Evolutionary conservation across 805 yeast species (phyloP).

Genomic region (Starmerella ratchasimensis): DNA sequence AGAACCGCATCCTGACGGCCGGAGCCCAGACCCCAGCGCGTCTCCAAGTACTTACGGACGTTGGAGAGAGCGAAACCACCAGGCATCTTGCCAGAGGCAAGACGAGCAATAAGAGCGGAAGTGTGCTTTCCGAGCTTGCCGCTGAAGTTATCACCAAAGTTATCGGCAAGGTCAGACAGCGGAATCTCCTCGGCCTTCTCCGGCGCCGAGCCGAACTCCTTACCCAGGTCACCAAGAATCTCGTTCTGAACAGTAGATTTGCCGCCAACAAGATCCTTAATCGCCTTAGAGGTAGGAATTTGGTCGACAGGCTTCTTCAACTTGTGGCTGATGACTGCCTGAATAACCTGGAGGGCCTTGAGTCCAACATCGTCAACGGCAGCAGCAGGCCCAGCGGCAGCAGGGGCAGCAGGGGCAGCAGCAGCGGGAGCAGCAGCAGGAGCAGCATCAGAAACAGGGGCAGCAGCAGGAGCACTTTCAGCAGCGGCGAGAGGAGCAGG

Average conservation of each 20-base stretch:
- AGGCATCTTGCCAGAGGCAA: constrained; percentile 96
- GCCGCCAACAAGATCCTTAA: constrained; percentile 95
- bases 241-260: constrained; percentile 98
- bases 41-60: constrained; percentile 82
- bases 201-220: constrained; percentile 95
- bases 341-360: constrained; percentile 67
- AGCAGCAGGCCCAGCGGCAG: constrained; percentile 68
- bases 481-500: constrained; percentile 25
- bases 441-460: constrained; percentile 42
- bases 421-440: constrained; percentile 46
- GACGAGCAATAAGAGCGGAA: constrained; percentile 71
- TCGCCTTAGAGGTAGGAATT: constrained; percentile 78
- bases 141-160: constrained; percentile 76
- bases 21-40: constrained; percentile 81
- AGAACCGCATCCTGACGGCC: constrained; percentile 92
- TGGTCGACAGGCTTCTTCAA: constrained; percentile 81
- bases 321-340: constrained; percentile 87
- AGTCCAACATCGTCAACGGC: constrained; percentile 83
- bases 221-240: constrained; percentile 95
- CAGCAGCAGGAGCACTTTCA: constrained; percentile 20
- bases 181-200: constrained; percentile 99
- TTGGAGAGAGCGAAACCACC: constrained; percentile 93
- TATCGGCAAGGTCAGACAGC: constrained; percentile 85
- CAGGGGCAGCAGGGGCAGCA: constrained; percentile 47
- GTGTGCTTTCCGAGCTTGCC: constrained; percentile 93